Base-by-base conservation (phyloP, 768 basidiomycete genomes). In the Neoboletus subvelutipes region DNA sequence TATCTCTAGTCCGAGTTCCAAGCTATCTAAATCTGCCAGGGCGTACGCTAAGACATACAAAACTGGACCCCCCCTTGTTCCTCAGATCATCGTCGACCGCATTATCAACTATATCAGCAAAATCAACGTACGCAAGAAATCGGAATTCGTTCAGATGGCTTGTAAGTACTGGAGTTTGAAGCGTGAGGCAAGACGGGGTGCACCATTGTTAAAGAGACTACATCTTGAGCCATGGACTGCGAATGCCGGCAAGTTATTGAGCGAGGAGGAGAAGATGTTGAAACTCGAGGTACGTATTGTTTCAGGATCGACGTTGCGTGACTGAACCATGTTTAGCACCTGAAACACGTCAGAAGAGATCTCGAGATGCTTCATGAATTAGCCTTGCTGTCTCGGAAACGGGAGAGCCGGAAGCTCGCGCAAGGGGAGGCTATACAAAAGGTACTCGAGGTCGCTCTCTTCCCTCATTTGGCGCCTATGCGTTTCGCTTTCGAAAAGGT, bases 151-250 rank as follows among this genome's bases (percentile, higher is more conserved):
- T 13, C 80, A 85, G 47, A 72, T 84, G 65, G 78, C 94, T 33
- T 95, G 91, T 66, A 83, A 85, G 66, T 99, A 98, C 67, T 99
- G 97, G 97, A 98, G 97, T 73, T 71, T 99, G 71, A 98, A 99
- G 75, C 78, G 97, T 5, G 96, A 98, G 69, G 92, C 86, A 1
- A 81, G 97, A 59, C 74, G 96, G 40, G 97, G 97, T 5, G 97
- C 97, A 10, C 96, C 97, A 12, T 72, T 98, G 58, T 72, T 99
- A 62, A 98, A 98, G 73, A 70, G 97, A 52, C 69, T 99, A 55
- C 94, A 99, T 74, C 77, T 98, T 28, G 96, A 99, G 75, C 96
- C 97, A 1, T 98, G 97, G 97, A 98, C 95, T 1, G 92, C 92
- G 41, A 80, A 85, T 18, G 79, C 79, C 7, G 75, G 76, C 8